phyloP scores from a whole-genome alignment of 768 basidiomycete species.

The Termitomyces sp. region DNA sequence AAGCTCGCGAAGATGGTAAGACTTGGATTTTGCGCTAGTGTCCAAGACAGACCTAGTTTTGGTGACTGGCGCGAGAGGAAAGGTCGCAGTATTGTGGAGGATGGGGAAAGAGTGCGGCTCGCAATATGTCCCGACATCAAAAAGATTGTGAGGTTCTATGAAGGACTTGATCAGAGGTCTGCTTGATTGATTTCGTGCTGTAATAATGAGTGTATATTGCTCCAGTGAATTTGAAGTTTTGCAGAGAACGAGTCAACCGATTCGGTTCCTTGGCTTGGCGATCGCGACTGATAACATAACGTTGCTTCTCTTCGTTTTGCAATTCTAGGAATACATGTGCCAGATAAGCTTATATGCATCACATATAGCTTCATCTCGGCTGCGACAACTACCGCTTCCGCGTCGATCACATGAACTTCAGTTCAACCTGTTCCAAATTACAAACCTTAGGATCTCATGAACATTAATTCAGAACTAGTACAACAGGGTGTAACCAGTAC shows the following conservation, averaged over 20 bases:
- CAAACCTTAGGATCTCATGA: neutral
- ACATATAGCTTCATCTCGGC: neutral
- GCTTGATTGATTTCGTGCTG: neutral
- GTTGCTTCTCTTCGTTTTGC: neutral
- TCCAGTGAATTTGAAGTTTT: neutral
- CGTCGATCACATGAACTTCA: neutral
- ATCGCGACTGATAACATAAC: neutral
- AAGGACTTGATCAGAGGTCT: conserved; percentile 27
- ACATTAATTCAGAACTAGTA: neutral
- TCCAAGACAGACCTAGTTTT: conserved; percentile 31
- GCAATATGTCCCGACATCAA: conserved; percentile 65
- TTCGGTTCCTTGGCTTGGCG: neutral
- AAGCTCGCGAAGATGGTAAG: conserved; percentile 56
- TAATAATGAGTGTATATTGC: neutral
- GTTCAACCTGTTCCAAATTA: neutral
- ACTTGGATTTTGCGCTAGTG: conserved; percentile 29
- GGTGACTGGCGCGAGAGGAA: conserved; percentile 56
- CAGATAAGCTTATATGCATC: neutral
- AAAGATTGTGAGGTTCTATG: conserved; percentile 59
- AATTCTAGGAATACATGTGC: neutral
- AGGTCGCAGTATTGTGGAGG: conserved; percentile 47
- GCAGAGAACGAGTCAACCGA: neutral
- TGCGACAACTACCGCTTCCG: neutral
- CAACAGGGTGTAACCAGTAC: neutral
- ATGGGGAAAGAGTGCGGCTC: conserved; percentile 63